These are phyloP conservation scores for Trametes cubensis DNA, from an alignment of 768 basidiomycete genomes.

Conservation along the genomic window DNA sequence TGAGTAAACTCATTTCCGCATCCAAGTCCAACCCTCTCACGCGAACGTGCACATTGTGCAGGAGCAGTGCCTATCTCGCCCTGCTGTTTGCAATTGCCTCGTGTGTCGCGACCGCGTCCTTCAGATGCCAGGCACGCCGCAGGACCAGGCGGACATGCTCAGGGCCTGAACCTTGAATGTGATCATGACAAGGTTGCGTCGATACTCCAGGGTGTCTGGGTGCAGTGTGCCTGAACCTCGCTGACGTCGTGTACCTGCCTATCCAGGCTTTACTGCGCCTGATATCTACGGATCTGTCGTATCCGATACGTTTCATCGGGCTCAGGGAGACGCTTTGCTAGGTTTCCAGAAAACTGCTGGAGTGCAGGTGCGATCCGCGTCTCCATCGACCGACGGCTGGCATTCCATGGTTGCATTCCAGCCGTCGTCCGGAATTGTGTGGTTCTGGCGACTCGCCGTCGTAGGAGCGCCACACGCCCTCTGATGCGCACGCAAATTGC, in stretches of 20 bases:
- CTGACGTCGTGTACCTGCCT: slow-evolving; percentile 1
- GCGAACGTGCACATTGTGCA: too few species aligned
- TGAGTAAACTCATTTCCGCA: too few species aligned
- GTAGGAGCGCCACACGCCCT: too few species aligned
- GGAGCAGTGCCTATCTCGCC: neutral
- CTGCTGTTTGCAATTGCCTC: neutral
- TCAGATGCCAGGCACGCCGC: slow-evolving; percentile 4
- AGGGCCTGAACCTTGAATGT: neutral
- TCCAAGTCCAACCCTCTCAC: too few species aligned
- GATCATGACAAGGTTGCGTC: slow-evolving; percentile 4
- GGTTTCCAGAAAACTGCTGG: neutral
- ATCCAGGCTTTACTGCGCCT: neutral
- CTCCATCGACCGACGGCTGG: too few species aligned
- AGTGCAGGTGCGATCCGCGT: too few species aligned
- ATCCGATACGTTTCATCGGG: neutral
- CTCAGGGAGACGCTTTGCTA: neutral
- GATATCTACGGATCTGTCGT: neutral
- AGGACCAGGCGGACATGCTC: neutral
- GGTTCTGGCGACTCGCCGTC: too few species aligned
- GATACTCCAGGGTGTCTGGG: neutral
- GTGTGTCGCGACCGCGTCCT: neutral
- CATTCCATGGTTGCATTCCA: too few species aligned
- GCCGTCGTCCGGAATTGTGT: too few species aligned
- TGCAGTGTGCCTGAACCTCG: slow-evolving; percentile 10
- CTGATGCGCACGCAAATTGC: too few species aligned